Conservation (phyloP, 2,329 filamentous ascomycete species). For the Cyanodermella asteris region DNA sequence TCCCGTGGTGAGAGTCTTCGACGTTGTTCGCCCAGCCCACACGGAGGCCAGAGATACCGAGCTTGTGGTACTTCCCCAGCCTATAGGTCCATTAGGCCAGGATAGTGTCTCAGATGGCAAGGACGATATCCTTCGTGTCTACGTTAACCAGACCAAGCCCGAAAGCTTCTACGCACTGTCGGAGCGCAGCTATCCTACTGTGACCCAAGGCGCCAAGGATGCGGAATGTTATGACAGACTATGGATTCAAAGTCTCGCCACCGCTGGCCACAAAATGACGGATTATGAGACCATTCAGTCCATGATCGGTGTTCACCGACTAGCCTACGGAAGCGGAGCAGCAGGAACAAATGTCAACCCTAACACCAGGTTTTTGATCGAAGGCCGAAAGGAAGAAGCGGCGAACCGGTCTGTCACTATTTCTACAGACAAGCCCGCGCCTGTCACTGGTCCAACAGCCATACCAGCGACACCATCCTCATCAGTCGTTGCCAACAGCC, state of each 20-base stretch:
- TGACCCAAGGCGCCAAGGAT: constrained; percentile 44
- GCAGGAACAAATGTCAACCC: no score
- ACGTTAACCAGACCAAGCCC: constrained; percentile 66
- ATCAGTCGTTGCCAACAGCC: constrained; percentile 18
- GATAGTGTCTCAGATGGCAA: constrained; percentile 5
- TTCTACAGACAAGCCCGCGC: constrained; percentile 19
- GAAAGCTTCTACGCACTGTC: constrained; percentile 92
- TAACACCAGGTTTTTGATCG: no score
- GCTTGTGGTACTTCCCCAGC: constrained; percentile 70
- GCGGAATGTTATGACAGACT: constrained; percentile 35
- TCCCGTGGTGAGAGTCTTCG: constrained; percentile 73
- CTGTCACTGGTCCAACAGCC: constrained; percentile 14
- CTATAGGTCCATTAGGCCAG: constrained; percentile 35
- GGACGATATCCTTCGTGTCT: constrained; percentile 43
- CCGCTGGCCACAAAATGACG: no score
- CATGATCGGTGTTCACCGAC: no score
- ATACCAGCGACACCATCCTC: constrained; percentile 17
- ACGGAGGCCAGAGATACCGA: constrained; percentile 46
- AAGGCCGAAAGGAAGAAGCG: constrained; percentile 16
- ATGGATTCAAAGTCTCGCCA: constrained; percentile 25
- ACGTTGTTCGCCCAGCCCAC: constrained; percentile 55
- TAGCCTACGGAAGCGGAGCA: no score
- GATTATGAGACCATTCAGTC: constrained; percentile 14
- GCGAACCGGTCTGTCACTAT: constrained; percentile 23
- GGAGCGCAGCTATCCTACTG: constrained; percentile 63